A percentile compares a stretch with the other conserved stretches of the same genome.
Evolutionary conservation across 208 protist genomes (phyloP).

Genomic region (Giardia muris): DNA sequence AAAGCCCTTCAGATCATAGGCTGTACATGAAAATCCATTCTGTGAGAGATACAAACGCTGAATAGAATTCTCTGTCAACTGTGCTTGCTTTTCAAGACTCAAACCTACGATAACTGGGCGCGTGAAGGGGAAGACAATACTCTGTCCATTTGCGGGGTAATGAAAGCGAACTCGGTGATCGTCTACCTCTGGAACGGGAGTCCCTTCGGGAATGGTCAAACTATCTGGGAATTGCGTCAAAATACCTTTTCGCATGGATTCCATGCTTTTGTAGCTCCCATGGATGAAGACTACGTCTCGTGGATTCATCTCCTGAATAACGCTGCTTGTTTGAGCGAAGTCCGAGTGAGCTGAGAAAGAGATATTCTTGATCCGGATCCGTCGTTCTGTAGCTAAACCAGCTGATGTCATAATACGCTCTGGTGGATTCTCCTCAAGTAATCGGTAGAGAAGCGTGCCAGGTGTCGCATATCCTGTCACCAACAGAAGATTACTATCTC

Average conservation of each 20-base stretch:
- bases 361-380: neutral
- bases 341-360: slow-evolving; percentile 30
- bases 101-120: too few species aligned
- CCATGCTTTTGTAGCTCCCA: neutral
- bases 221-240: neutral
- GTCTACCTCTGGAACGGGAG: too few species aligned
- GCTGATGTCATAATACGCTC: too few species aligned
- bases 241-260: neutral
- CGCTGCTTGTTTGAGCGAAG: neutral
- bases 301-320: neutral
- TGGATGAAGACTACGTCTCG: neutral
- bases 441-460: neutral
- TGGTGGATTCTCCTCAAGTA: neutral
- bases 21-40: too few species aligned
- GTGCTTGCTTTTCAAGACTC: too few species aligned
- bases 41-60: too few species aligned
- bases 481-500: neutral
- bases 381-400: neutral
- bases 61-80: too few species aligned
- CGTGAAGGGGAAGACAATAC: neutral
- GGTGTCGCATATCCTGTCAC: slow-evolving; percentile 5
- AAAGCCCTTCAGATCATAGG: too few species aligned
- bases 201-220: neutral
- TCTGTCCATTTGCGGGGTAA: neutral
- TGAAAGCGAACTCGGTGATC: neutral